phyloP scores from a whole-genome alignment of 805 yeast species.

The Sugiyamaella lignohabitans region DNA sequence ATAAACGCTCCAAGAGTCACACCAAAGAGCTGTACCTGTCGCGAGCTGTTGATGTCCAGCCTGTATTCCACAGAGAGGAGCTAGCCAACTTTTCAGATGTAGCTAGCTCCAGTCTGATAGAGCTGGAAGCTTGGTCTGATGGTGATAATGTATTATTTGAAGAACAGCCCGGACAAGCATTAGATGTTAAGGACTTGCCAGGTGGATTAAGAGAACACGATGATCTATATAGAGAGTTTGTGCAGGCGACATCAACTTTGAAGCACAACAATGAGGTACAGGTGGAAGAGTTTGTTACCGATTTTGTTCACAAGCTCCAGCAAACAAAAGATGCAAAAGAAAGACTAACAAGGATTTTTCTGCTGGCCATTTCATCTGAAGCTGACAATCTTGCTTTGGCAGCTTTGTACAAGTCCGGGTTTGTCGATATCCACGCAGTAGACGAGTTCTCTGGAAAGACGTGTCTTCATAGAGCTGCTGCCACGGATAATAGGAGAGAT shows the following conservation, averaged over 20 bases:
- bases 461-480: conserved; percentile 61
- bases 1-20: conserved; percentile 88
- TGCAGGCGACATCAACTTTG: conserved; percentile 30
- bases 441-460: conserved; percentile 73
- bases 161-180: conserved; percentile 1
- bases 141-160: conserved; percentile 37
- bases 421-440: conserved; percentile 54
- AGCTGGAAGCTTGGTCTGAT: conserved; percentile 64
- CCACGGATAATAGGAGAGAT: conserved; percentile 22
- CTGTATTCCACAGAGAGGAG: conserved; percentile 87
- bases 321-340: conserved; percentile 36
- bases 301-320: conserved; percentile 41
- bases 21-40: conserved; percentile 87
- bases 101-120: conserved; percentile 46
- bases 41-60: conserved; percentile 93
- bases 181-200: background rate
- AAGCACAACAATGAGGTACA: conserved; percentile 32
- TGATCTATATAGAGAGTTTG: conserved; percentile 65
- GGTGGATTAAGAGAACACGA: conserved; percentile 42
- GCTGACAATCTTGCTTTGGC: conserved; percentile 58
- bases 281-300: conserved; percentile 41
- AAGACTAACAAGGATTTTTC: conserved; percentile 63
- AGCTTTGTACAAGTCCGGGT: conserved; percentile 41
- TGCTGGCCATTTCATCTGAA: conserved; percentile 56
- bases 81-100: conserved; percentile 78